Percentiles rank a stretch among this genome's conserved stretches.
Conservation (phyloP, 1,284 basidiomycete genomes). For the Termitomyces sp. region DNA sequence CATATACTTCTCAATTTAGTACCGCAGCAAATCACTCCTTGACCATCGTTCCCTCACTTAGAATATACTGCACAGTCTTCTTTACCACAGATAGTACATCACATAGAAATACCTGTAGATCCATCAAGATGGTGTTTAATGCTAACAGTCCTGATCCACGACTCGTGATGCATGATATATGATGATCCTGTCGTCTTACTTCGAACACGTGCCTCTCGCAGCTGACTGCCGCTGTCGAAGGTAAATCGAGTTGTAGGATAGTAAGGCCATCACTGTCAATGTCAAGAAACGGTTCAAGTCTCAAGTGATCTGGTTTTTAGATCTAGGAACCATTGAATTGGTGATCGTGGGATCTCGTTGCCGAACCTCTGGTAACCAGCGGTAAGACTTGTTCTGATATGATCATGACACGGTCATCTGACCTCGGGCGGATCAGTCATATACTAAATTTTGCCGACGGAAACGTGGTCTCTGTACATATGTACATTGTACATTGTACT, state of each 20-base stretch:
- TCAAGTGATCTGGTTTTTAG: slow-evolving; percentile 1
- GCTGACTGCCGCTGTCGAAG: slow-evolving; percentile 1
- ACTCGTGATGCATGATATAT: no score
- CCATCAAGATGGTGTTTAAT: slow-evolving; percentile 4
- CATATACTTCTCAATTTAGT: slow-evolving; percentile 7
- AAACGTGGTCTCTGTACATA: neutral
- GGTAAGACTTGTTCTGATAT: neutral
- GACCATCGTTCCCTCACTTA: slow-evolving; percentile 6
- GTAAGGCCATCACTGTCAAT: slow-evolving; percentile 11
- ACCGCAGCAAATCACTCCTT: slow-evolving; percentile 7
- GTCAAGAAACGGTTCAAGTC: neutral
- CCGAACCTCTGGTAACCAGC: slow-evolving; percentile 13
- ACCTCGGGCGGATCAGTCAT: slow-evolving; percentile 14
- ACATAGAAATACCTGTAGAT: slow-evolving; percentile 7
- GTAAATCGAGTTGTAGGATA: neutral
- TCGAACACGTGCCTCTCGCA: neutral
- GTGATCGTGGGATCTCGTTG: slow-evolving; percentile 17
- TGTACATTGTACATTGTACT: no score
- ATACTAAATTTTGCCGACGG: neutral
- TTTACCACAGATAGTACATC: neutral
- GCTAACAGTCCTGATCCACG: neutral
- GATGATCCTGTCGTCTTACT: neutral
- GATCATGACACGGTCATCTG: slow-evolving; percentile 14
- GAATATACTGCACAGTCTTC: slow-evolving; percentile 5
- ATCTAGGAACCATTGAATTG: slow-evolving; percentile 21